Base-by-base conservation (phyloP, 2,329 filamentous ascomycete genomes). In the Penicillium nordicum region DNA sequence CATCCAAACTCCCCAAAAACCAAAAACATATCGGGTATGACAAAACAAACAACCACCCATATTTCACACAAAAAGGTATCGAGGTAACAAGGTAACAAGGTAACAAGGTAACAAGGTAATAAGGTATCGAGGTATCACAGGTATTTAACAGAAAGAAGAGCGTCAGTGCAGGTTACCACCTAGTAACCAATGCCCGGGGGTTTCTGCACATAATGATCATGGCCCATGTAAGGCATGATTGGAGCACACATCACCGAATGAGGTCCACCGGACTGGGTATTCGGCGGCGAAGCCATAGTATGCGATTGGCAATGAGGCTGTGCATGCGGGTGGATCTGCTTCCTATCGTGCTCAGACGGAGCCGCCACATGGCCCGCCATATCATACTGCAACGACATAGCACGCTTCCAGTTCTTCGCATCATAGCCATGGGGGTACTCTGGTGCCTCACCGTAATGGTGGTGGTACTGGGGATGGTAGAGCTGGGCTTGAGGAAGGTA, bases 181-280 rank as follows among this genome's bases (percentile, higher is more conserved):
- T 58, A 69, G 37, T 66, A 68, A 16, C 64, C 64, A 27, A 69
- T 64, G 29, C 63, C 61, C 2, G 59, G 57, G 9, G 64, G 61
- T 52, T 63, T 63, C 52, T 66, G 62, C 12, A 49, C 44, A 50
- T 68, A 50, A 32, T 57, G 57, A 14, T 65, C 60, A 44, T 67
- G 53, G 18, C 62, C 63, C 44, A 65, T 60, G 48, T 72, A 72
- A 21, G 63, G 57, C 50, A 64, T 67, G 36, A 66, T 62, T 5
- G 68, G 67, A 9, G 66, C 65, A 57, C 70, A 71, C 62, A 70
- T 66, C 12, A 65, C 57, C 16, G 65, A 51, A 49, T 67, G 66
- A 34, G 67, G 65, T 9, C 63, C 43, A 43, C 5, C 65, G 25
- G 61, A 46, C 36, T 66, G 61, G 44, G 64, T 64, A 36, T 63